phyloP scores from a whole-genome alignment of 352 stramenopile species.

The Globisporangium lucens region DNA sequence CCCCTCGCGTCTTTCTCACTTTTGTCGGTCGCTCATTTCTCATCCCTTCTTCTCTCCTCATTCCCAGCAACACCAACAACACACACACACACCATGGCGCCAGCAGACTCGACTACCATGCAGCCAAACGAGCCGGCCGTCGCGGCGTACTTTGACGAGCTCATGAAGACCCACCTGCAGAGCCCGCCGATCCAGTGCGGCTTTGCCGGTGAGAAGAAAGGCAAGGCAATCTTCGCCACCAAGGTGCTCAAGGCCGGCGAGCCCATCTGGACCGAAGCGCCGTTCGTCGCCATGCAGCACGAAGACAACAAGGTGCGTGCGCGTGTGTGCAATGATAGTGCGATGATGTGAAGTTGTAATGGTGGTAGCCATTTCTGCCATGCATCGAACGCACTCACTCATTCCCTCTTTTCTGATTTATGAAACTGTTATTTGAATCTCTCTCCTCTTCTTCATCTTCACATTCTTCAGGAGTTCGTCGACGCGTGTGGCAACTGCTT shows the following conservation, averaged over 20 bases:
- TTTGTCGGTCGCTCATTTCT: not conserved
- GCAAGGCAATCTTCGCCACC: slow-evolving; percentile 69
- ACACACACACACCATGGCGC: not conserved
- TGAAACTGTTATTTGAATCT: slow-evolving; percentile 4
- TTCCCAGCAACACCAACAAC: not conserved
- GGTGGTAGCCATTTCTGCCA: not conserved
- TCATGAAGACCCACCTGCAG: slow-evolving; percentile 51
- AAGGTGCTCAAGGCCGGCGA: slow-evolving; percentile 57
- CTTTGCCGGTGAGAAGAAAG: slow-evolving; percentile 47
- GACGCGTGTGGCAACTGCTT: slow-evolving; percentile 82
- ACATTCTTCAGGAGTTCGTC: slow-evolving; percentile 42
- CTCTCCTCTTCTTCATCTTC: slow-evolving; percentile 4
- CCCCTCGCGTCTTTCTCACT: not conserved
- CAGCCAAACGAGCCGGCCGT: slow-evolving; percentile 42
- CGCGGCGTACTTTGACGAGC: slow-evolving; percentile 59
- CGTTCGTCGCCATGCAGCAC: slow-evolving; percentile 72
- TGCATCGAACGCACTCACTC: not conserved
- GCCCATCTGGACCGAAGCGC: slow-evolving; percentile 53
- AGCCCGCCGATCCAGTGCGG: slow-evolving; percentile 53
- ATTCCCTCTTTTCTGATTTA: slow-evolving; percentile 17
- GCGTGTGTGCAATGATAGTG: not conserved
- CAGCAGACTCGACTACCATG: slow-evolving; percentile 22
- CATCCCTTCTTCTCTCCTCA: not conserved
- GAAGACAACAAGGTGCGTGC: slow-evolving; percentile 62
- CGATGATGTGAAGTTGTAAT: not conserved